Evolutionary conservation across 805 yeast genomes (phyloP).

Genomic region (Tetrapisispora nanseiensis): DNA sequence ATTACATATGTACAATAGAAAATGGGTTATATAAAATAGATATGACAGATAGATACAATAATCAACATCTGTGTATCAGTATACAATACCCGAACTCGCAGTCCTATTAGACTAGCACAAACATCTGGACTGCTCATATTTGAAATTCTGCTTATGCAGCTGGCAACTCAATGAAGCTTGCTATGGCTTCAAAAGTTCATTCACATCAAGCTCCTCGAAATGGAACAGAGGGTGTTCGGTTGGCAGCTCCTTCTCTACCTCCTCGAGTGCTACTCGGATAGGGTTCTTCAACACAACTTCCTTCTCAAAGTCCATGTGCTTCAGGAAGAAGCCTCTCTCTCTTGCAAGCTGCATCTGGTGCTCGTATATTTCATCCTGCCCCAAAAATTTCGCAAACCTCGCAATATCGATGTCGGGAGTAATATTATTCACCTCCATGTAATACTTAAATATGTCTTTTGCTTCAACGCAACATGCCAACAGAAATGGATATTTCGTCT

Average conservation of each 20-base stretch:
- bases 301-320: not conserved
- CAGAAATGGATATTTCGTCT: not conserved
- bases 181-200: no score
- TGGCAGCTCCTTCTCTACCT: not conserved
- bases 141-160: no score
- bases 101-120: no score
- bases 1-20: no score
- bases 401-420: not conserved
- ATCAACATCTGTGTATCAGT: no score
- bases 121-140: no score
- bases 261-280: not conserved
- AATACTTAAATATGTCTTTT: not conserved
- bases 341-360: not conserved
- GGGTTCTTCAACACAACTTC: not conserved
- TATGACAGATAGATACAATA: no score
- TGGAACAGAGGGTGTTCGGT: not conserved
- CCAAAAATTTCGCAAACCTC: not conserved
- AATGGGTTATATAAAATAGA: no score
- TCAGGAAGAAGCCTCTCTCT: not conserved
- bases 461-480: not conserved
- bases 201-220: not conserved
- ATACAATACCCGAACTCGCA: no score
- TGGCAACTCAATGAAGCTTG: no score
- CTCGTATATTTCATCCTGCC: not conserved
- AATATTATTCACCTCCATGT: not conserved